Percentiles rank a stretch among this genome's conserved stretches.
phyloP scores from a whole-genome alignment of 257 asterid species.

The Nicotiana noctiflora region DNA sequence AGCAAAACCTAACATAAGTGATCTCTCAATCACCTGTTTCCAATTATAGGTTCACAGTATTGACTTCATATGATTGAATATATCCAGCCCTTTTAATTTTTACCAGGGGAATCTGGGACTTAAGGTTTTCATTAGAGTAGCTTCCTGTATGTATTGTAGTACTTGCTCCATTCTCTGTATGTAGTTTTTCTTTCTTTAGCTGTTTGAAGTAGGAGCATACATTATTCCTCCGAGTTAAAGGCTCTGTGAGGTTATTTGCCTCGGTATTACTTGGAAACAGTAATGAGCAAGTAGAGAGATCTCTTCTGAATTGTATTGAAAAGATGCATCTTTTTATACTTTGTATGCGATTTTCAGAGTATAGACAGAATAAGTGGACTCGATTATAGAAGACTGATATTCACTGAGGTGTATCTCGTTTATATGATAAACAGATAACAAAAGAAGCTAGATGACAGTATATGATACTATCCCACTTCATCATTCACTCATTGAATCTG shows the following conservation, averaged over 20 bases:
- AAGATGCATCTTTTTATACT: not conserved
- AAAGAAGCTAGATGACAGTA: not conserved
- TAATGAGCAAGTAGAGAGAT: not conserved
- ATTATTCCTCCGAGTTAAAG: constrained; percentile 27
- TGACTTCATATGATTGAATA: constrained; percentile 9
- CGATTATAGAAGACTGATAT: not conserved
- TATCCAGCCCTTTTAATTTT: constrained; percentile 33
- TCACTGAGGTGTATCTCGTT: not conserved
- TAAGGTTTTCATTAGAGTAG: constrained; percentile 15
- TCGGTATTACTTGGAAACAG: constrained; percentile 6
- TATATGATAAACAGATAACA: not conserved
- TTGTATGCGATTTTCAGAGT: not conserved
- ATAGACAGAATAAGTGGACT: not conserved
- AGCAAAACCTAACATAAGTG: constrained; percentile 29
- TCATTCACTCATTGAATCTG: not conserved
- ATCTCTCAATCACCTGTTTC: constrained; percentile 3
- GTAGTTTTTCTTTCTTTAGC: constrained; percentile 18
- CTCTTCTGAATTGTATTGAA: not conserved
- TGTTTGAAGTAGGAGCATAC: constrained; percentile 25
- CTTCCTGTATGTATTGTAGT: constrained; percentile 10
- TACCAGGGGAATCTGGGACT: constrained; percentile 20
- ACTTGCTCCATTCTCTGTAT: constrained; percentile 1
- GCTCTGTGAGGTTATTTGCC: constrained; percentile 33
- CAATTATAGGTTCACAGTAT: constrained; percentile 12
- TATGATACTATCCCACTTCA: not conserved